phyloP scores from a whole-genome alignment of 176 grass and related monocot genomes.

The Pontederia crassipes region DNA sequence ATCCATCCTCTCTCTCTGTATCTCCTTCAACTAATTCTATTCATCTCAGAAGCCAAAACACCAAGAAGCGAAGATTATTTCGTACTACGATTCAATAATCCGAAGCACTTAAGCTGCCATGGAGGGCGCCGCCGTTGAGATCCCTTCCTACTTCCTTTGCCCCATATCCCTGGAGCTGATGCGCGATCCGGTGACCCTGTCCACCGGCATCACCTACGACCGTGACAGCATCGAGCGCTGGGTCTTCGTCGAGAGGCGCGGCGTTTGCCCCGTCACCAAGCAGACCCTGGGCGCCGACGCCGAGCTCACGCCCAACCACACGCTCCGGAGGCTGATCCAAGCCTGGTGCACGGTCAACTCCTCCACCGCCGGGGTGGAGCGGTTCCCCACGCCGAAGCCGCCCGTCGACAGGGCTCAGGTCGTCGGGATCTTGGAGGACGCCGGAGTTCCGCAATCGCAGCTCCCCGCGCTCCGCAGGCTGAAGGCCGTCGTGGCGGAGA shows the following conservation, averaged over 20 bases:
- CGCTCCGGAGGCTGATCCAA: slow-evolving; percentile 7
- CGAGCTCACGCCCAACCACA: slow-evolving; percentile 5
- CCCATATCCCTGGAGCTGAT: slow-evolving; percentile 16
- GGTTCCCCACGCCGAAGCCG: slow-evolving; percentile 63
- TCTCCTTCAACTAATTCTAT: too few relatives aligned
- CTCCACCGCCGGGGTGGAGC: slow-evolving; percentile 33
- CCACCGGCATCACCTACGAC: slow-evolving; percentile 19
- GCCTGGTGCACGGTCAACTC: slow-evolving; percentile 39
- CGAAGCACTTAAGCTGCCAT: too few relatives aligned
- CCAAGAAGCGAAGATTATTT: too few relatives aligned
- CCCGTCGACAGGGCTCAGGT: slow-evolving; percentile 47
- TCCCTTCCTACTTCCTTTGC: slow-evolving; percentile 9
- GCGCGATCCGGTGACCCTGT: slow-evolving; percentile 9
- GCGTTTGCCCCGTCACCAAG: not conserved
- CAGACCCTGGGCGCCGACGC: not conserved
- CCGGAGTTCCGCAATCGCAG: not conserved
- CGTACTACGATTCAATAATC: not conserved
- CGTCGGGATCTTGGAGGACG: slow-evolving; percentile 27
- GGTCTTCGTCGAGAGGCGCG: not conserved
- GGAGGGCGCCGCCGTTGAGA: not conserved
- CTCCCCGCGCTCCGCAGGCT: slow-evolving; percentile 36
- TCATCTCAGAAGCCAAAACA: too few relatives aligned
- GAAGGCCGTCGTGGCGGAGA: slow-evolving; percentile 33
- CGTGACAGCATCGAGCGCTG: slow-evolving; percentile 19
- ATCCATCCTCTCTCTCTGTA: too few relatives aligned